Percentiles rank a stretch among this genome's conserved stretches.
Conservation (phyloP, 192 early-diverging fungal species). For the Linnemannia zychae region DNA sequence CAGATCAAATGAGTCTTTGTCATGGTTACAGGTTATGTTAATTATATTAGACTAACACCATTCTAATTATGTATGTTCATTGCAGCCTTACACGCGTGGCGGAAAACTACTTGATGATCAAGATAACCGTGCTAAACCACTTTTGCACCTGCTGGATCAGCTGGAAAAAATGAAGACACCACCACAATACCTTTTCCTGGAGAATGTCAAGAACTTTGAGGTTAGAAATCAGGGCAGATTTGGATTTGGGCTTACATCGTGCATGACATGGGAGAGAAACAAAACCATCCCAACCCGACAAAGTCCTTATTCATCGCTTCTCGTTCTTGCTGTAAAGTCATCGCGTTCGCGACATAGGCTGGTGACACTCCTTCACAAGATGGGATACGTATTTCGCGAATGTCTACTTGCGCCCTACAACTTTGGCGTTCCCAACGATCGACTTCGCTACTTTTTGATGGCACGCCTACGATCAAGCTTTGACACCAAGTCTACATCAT, state of each 20-base stretch:
- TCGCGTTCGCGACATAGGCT: slow-evolving; percentile 73
- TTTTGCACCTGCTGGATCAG: slow-evolving; percentile 78
- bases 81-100: slow-evolving; percentile 76
- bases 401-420: slow-evolving; percentile 80
- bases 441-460: slow-evolving; percentile 82
- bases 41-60: background rate
- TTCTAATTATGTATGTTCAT: background rate
- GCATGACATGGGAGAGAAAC: background rate
- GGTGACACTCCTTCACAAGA: slow-evolving; percentile 63
- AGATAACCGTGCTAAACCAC: slow-evolving; percentile 77
- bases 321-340: slow-evolving; percentile 51
- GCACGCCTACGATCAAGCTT: slow-evolving; percentile 55
- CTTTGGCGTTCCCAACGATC: slow-evolving; percentile 84
- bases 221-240: slow-evolving; percentile 31
- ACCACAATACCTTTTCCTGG: slow-evolving; percentile 77
- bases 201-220: slow-evolving; percentile 88
- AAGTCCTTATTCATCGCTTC: background rate
- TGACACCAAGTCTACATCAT: background rate
- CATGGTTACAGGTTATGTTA: background rate
- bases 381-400: slow-evolving; percentile 75
- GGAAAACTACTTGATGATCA: slow-evolving; percentile 84
- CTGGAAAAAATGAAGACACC: slow-evolving; percentile 64
- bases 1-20: background rate
- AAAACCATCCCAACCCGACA: background rate
- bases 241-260: too few relatives aligned